phyloP scores from a whole-genome alignment of 148 eudicot species.

The Camellia lanceoleosa region DNA sequence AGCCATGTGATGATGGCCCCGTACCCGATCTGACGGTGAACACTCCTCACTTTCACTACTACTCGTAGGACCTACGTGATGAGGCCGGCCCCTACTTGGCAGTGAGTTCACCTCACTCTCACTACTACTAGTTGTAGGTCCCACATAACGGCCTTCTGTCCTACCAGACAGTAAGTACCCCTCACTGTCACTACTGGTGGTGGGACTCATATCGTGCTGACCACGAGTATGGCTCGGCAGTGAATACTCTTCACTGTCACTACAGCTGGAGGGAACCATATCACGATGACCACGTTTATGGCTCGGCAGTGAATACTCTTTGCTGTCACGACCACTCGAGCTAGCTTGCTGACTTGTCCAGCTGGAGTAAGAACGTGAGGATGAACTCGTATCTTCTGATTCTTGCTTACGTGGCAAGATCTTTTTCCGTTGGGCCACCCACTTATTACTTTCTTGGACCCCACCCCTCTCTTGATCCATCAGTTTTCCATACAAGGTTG shows the following conservation, averaged over 20 bases:
- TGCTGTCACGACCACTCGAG: background rate
- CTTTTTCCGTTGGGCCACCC: constrained; percentile 6
- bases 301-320: constrained; percentile 16
- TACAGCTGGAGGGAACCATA: constrained; percentile 7
- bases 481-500: background rate
- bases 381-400: constrained; percentile 35
- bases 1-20: background rate
- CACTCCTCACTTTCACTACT: constrained; percentile 15
- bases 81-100: constrained; percentile 7
- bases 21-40: background rate
- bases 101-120: constrained; percentile 4
- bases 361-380: constrained; percentile 33
- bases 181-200: constrained; percentile 18
- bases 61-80: background rate
- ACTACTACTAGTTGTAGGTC: background rate
- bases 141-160: background rate
- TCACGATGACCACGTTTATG: background rate
- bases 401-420: constrained; percentile 1
- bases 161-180: background rate
- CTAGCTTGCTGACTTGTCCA: constrained; percentile 29
- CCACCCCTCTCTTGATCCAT: background rate
- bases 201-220: constrained; percentile 3
- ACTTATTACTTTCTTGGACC: background rate
- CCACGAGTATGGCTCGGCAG: background rate
- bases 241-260: constrained; percentile 26